A percentile compares a stretch with the other conserved stretches of the same genome.
Evolutionary conservation across 352 stramenopile genomes (phyloP).

Genomic region (Globisporangium alternatum): DNA sequence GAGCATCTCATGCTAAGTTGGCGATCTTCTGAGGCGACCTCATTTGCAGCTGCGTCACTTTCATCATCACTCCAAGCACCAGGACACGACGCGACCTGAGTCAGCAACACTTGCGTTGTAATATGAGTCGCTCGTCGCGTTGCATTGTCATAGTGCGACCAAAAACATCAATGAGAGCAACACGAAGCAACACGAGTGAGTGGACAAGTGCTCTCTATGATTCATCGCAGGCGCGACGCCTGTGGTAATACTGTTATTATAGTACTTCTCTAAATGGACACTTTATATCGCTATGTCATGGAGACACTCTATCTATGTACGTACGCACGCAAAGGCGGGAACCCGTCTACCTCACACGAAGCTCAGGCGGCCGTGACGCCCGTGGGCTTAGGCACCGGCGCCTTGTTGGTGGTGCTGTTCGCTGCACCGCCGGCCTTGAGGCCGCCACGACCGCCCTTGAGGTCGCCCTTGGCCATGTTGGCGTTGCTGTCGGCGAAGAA

Average conservation of each 20-base stretch:
- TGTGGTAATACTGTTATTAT: constrained; percentile 12
- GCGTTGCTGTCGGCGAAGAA: constrained; percentile 55
- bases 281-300: constrained; percentile 10
- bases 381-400: constrained; percentile 33
- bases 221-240: background rate
- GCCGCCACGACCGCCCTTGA: constrained; percentile 17
- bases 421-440: constrained; percentile 16
- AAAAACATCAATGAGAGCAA: background rate
- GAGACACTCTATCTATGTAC: constrained; percentile 6
- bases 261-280: constrained; percentile 11
- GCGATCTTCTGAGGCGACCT: too few relatives aligned
- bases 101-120: background rate
- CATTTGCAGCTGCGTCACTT: background rate
- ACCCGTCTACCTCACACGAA: background rate
- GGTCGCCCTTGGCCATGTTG: constrained; percentile 41
- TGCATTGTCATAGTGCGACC: background rate
- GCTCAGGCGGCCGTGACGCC: constrained; percentile 44
- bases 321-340: background rate
- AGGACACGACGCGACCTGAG: background rate
- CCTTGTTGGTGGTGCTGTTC: constrained; percentile 2
- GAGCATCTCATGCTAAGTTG: too few relatives aligned
- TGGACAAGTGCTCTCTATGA: constrained; percentile 2
- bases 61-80: background rate
- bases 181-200: background rate
- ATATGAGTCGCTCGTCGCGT: background rate